Conservation (phyloP, 371 early-diverging fungal genomes). For the Apophysomyces trapeziformis region DNA sequence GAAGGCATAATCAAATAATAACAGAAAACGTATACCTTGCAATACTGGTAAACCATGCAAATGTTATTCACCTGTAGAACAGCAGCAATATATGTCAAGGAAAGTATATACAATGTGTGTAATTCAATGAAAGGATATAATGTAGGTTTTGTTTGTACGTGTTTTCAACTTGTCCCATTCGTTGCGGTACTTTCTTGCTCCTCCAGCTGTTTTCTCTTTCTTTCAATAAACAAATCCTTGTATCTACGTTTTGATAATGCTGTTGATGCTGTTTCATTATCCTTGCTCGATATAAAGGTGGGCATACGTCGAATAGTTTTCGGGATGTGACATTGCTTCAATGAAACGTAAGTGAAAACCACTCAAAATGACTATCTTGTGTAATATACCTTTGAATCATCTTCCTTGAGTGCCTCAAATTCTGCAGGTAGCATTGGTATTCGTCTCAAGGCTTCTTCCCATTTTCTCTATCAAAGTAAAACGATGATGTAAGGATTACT, state of each 20-base stretch:
- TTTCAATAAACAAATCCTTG: slow-evolving; percentile 4
- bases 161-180: not conserved
- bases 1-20: too few species aligned
- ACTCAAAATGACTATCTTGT: not conserved
- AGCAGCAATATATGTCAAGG: slow-evolving; percentile 8
- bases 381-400: not conserved
- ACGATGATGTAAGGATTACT: not conserved
- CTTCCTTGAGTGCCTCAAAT: slow-evolving; percentile 4
- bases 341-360: too few species aligned
- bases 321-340: too few species aligned
- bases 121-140: slow-evolving; percentile 7
- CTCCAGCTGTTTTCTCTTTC: slow-evolving; percentile 7
- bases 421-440: slow-evolving; percentile 21
- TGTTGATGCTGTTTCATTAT: not conserved
- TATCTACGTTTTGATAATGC: not conserved
- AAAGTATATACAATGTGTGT: slow-evolving; percentile 3
- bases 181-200: slow-evolving; percentile 6
- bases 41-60: not conserved
- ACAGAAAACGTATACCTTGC: not conserved
- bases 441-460: slow-evolving; percentile 22
- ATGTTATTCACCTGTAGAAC: slow-evolving; percentile 8
- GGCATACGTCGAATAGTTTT: slow-evolving; percentile 11
- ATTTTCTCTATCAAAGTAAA: slow-evolving; percentile 12
- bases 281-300: slow-evolving; percentile 10
- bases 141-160: not conserved